Evolutionary conservation across 768 basidiomycete genomes (phyloP).

Genomic region (Trichaptum fuscoviolaceum): DNA sequence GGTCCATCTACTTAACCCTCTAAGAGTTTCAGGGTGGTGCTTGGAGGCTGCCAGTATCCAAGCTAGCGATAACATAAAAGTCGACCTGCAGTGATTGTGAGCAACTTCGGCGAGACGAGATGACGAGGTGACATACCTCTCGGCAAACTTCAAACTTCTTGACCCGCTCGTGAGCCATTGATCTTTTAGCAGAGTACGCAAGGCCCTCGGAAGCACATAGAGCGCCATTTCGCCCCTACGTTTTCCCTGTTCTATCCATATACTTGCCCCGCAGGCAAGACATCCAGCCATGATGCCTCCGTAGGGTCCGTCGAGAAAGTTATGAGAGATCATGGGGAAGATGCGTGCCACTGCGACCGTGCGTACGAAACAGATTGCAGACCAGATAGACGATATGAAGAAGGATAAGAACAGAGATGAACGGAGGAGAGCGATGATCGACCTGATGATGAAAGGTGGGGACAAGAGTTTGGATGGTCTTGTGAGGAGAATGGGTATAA

Average conservation of each 20-base stretch:
- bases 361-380: slow-evolving; percentile 62
- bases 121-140: slow-evolving; percentile 41
- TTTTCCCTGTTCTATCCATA: slow-evolving; percentile 70
- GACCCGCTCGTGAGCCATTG: slow-evolving; percentile 44
- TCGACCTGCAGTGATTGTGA: slow-evolving; percentile 33
- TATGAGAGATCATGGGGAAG: slow-evolving; percentile 64
- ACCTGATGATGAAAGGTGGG: slow-evolving; percentile 31
- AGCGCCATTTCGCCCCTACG: slow-evolving; percentile 75
- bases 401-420: slow-evolving; percentile 69
- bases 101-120: not conserved
- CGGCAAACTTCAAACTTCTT: slow-evolving; percentile 35
- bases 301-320: slow-evolving; percentile 75
- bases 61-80: slow-evolving; percentile 60
- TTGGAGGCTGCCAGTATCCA: slow-evolving; percentile 57
- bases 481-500: slow-evolving; percentile 59
- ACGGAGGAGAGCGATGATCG: slow-evolving; percentile 40
- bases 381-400: slow-evolving; percentile 70
- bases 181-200: slow-evolving; percentile 58
- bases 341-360: slow-evolving; percentile 58
- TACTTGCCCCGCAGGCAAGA: slow-evolving; percentile 66
- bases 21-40: slow-evolving; percentile 58
- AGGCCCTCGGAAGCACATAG: slow-evolving; percentile 69
- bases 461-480: slow-evolving; percentile 49
- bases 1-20: slow-evolving; percentile 72
- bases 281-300: slow-evolving; percentile 66